Conservation (phyloP, 1,284 basidiomycete genomes). For the Caloboletus firmus region DNA sequence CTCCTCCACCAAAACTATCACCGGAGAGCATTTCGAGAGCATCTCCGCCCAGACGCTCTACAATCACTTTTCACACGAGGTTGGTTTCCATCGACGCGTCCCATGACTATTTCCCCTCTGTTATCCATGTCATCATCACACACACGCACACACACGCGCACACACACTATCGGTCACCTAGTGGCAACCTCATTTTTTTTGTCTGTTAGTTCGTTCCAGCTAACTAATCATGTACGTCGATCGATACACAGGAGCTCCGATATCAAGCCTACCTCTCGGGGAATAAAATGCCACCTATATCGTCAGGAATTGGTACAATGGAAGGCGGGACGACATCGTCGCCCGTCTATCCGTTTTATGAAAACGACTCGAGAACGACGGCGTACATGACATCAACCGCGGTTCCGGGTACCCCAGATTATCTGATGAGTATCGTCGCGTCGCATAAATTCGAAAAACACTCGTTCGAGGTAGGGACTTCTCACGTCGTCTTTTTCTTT, state of each 20-base stretch:
- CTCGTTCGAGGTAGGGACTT: constrained; percentile 33
- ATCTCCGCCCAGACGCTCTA: constrained; percentile 38
- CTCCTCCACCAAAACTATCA: constrained; percentile 13
- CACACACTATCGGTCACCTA: not conserved
- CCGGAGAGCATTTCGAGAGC: constrained; percentile 27
- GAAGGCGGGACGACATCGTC: not conserved
- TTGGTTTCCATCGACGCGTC: constrained; percentile 20
- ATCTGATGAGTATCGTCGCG: constrained; percentile 31
- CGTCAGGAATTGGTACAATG: not conserved
- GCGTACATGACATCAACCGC: constrained; percentile 20
- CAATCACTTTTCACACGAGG: constrained; percentile 39
- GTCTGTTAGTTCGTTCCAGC: not conserved
- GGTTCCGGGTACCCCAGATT: constrained; percentile 23
- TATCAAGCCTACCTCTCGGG: constrained; percentile 29
- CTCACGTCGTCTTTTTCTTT: not conserved
- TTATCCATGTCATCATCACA: not conserved
- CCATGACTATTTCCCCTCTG: not conserved
- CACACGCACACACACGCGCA: not conserved
- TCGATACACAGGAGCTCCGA: constrained; percentile 34
- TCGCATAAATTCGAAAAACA: constrained; percentile 34
- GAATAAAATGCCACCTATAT: constrained; percentile 18
- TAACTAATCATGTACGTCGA: constrained; percentile 13
- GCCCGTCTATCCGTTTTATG: constrained; percentile 21
- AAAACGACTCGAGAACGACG: constrained; percentile 25
- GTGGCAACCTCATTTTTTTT: not conserved